These are phyloP conservation scores for Clonostachys rosea DNA, from an alignment of 2,329 filamentous ascomycete species.

Conservation along the genomic window DNA sequence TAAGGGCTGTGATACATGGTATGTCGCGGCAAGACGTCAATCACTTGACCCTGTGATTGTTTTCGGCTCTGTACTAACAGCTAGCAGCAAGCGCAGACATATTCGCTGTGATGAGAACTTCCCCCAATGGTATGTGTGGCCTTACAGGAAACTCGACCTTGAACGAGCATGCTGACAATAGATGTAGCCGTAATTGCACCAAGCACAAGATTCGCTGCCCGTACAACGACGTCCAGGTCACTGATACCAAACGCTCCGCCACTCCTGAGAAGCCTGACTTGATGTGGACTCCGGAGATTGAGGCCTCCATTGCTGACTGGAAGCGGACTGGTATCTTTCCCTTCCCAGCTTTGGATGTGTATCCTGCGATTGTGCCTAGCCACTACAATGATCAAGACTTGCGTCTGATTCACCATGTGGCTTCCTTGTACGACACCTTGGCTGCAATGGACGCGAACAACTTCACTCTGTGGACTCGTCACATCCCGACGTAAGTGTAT, in stretches of 20 bases:
- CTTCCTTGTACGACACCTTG: slow-evolving; percentile 80
- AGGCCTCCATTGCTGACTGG: slow-evolving; percentile 79
- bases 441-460: slow-evolving; percentile 71
- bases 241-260: slow-evolving; percentile 56
- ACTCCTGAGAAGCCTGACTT: slow-evolving; percentile 64
- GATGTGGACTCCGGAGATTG: slow-evolving; percentile 82
- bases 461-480: slow-evolving; percentile 88
- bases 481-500: slow-evolving; percentile 78
- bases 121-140: slow-evolving; percentile 76
- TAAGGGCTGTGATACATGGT: slow-evolving; percentile 95
- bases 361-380: slow-evolving; percentile 68
- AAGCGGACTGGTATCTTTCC: slow-evolving; percentile 79
- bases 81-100: slow-evolving; percentile 73
- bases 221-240: slow-evolving; percentile 80
- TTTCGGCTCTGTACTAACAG: slow-evolving; percentile 13
- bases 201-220: slow-evolving; percentile 99
- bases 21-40: slow-evolving; percentile 14
- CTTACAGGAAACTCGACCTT: too few relatives aligned
- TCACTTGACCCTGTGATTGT: background rate
- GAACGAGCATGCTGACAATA: too few relatives aligned
- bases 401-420: slow-evolving; percentile 85
- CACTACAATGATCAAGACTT: slow-evolving; percentile 73
- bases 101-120: slow-evolving; percentile 98
- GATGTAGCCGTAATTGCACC: slow-evolving; percentile 83
- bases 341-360: slow-evolving; percentile 63